Evolutionary conservation across 192 early-diverging fungal species (phyloP).

Genomic region (Coemansia sp.): DNA sequence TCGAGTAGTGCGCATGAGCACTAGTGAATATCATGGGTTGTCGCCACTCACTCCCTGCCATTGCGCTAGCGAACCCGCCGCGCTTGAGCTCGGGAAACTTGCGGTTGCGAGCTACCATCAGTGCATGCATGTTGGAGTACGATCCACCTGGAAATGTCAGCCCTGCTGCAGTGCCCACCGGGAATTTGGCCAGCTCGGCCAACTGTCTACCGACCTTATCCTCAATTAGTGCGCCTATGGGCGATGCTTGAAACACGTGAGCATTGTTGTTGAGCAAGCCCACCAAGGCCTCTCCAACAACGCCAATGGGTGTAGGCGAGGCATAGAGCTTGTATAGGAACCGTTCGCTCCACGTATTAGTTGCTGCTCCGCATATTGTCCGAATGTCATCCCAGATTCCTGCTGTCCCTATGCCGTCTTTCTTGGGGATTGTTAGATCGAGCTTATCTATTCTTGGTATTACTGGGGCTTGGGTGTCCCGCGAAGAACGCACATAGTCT

Average conservation of each 20-base stretch:
- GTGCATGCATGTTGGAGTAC: slow-evolving; percentile 71
- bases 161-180: slow-evolving; percentile 53
- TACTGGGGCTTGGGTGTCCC: not conserved
- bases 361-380: slow-evolving; percentile 14
- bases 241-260: slow-evolving; percentile 75
- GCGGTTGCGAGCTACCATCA: slow-evolving; percentile 70
- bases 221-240: slow-evolving; percentile 71
- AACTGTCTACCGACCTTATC: slow-evolving; percentile 54
- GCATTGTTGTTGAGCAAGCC: slow-evolving; percentile 73
- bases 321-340: slow-evolving; percentile 86
- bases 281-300: slow-evolving; percentile 66
- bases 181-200: slow-evolving; percentile 27
- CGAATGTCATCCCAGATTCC: slow-evolving; percentile 42
- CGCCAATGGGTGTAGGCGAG: slow-evolving; percentile 70
- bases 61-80: slow-evolving; percentile 38
- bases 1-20: slow-evolving; percentile 68
- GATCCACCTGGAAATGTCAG: slow-evolving; percentile 74
- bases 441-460: not conserved
- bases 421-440: slow-evolving; percentile 3
- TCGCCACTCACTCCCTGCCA: slow-evolving; percentile 6
- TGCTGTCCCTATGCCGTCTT: slow-evolving; percentile 3
- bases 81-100: slow-evolving; percentile 62
- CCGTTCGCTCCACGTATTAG: slow-evolving; percentile 62
- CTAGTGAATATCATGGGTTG: slow-evolving; percentile 69
- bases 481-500: slow-evolving; percentile 18